phyloP scores from a whole-genome alignment of 257 asterid species.

The Paulownia fortunei region DNA sequence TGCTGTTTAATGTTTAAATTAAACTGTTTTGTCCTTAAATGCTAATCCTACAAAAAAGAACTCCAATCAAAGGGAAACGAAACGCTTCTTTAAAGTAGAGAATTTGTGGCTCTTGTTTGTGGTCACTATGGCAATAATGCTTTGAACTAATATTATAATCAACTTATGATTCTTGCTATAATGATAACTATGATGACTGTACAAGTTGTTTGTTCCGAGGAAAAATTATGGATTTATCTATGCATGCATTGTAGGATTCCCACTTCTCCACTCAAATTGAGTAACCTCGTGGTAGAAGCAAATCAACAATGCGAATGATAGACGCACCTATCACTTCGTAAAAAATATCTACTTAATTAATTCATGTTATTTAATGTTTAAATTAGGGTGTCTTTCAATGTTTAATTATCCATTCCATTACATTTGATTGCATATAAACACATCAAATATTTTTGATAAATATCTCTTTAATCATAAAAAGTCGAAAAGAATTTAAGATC shows the following conservation, averaged over 20 bases:
- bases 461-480: no score
- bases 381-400: no score
- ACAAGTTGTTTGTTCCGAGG: conserved; percentile 11
- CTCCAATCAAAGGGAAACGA: neutral
- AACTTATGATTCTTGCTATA: conserved; percentile 1
- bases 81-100: neutral
- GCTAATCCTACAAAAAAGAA: neutral
- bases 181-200: conserved; percentile 37
- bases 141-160: conserved; percentile 28
- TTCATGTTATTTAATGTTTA: neutral
- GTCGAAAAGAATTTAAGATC: no score
- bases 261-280: conserved; percentile 26
- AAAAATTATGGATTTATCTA: conserved; percentile 4
- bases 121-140: conserved; percentile 34
- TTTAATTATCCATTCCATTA: no score
- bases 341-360: neutral
- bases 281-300: neutral
- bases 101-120: conserved; percentile 31
- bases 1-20: conserved; percentile 29
- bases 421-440: no score
- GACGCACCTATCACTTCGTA: conserved; percentile 5
- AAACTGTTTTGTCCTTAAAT: conserved; percentile 11
- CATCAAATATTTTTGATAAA: no score
- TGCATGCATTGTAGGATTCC: conserved; percentile 40
- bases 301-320: neutral